Evolutionary conservation across 768 basidiomycete genomes (phyloP), one percentile per base, ranked within the genome.

Genomic region (Pleurotus platypus): DNA sequence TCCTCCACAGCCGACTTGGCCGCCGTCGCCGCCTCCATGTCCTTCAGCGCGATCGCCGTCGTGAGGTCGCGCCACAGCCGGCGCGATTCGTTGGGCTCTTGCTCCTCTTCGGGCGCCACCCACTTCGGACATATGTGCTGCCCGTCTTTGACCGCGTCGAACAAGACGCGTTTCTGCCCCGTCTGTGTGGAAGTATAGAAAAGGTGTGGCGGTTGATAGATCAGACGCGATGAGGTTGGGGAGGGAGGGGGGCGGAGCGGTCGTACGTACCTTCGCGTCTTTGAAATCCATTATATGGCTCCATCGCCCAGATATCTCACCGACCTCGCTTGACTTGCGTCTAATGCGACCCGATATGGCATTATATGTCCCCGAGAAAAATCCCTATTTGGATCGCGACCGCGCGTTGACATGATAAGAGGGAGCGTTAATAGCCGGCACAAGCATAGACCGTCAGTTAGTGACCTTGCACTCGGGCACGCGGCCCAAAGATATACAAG

Each of bases 311-410:
- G 82, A 82, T 38, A 99, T 73, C 67, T 98, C 94, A 4, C 95
- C 97, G 12, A 91, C 75, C 2, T 92, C 89, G 5, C 72, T 72
- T 24, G 75, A 72, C 11, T 80, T 78, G 49, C 77, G 80, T 61
- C 87, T 87, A 63, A 98, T 79, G 62, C 85, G 84, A 8, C 97
- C 97, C 4, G 84, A 70, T 58, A 99, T 82, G 38, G 88, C 86
- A 68, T 99, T 98, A 77, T 98, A 96, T 56, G 90, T 89, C 20
- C 97, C 97, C 1, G 94, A 94, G 73, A 98, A 97, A 80, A 96
- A 98, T 16, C 96, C 96, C 91, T 92, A 65, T 26, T 37, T 43
- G 47, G 24, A 24, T 49, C n/a, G 16, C 15, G 48, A 13, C 16
- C 15, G 15, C 15, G 13, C 24, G 15, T 49, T 24, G 5, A 49